Conservation (phyloP, 768 basidiomycete species). For the Suillus ampliporus region DNA sequence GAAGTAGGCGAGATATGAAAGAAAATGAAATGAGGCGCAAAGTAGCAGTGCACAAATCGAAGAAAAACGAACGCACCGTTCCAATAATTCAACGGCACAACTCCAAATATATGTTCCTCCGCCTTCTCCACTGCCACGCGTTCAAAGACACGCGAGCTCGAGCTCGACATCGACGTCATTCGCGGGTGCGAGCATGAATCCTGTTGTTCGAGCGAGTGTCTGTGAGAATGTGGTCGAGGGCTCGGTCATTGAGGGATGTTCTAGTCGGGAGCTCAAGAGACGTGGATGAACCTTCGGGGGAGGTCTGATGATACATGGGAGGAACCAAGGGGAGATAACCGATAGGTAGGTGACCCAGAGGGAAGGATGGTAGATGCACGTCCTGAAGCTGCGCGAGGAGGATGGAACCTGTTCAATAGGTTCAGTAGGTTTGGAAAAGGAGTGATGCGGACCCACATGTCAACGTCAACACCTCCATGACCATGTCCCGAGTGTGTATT, state of each 20-base stretch:
- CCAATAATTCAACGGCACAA: slow-evolving; percentile 10
- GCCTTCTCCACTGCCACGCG: slow-evolving; percentile 8
- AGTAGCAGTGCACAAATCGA: not conserved
- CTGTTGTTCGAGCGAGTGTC: slow-evolving; percentile 1
- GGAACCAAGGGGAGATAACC: slow-evolving; percentile 7
- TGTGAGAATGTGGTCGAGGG: not conserved
- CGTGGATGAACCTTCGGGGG: too few relatives aligned
- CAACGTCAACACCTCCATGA: not conserved
- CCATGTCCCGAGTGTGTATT: slow-evolving; percentile 10
- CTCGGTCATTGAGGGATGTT: too few relatives aligned
- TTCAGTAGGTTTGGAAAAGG: not conserved
- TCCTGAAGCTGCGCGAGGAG: slow-evolving; percentile 5
- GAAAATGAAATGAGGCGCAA: not conserved
- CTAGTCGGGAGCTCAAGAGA: too few relatives aligned
- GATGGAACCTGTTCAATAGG: slow-evolving; percentile 8
- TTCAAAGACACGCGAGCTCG: slow-evolving; percentile 8
- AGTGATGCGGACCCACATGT: not conserved
- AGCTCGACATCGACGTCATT: slow-evolving; percentile 7
- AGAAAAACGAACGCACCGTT: slow-evolving; percentile 5
- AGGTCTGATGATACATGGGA: not conserved
- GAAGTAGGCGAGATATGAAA: not conserved
- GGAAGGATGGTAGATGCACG: slow-evolving; percentile 9
- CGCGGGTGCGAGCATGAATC: slow-evolving; percentile 6
- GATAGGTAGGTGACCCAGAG: slow-evolving; percentile 4
- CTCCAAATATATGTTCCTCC: slow-evolving; percentile 12